Conservation (phyloP, 2,329 filamentous ascomycete species). For the Colletotrichum sp. region DNA sequence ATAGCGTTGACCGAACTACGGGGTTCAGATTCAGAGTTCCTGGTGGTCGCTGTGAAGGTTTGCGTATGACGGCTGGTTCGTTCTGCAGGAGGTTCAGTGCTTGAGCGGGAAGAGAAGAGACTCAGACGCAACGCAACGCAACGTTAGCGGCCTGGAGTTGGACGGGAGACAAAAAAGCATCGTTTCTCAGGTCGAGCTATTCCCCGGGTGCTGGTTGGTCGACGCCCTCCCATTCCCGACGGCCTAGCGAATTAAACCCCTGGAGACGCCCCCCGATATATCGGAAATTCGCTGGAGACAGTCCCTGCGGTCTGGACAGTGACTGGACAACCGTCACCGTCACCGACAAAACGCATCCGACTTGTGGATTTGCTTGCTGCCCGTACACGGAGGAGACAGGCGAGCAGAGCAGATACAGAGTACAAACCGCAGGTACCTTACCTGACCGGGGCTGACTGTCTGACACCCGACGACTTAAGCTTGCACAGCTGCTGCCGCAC, state of each 20-base stretch:
- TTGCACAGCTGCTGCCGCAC: conserved; percentile 9
- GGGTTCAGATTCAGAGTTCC: neutral
- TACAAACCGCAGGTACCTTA: neutral
- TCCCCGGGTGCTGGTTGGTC: conserved; percentile 10
- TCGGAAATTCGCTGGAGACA: conserved; percentile 19
- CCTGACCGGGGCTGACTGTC: conserved; percentile 12
- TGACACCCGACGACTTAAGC: conserved; percentile 18
- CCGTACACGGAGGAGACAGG: neutral
- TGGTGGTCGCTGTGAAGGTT: neutral
- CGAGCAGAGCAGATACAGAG: neutral
- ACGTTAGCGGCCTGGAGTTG: neutral
- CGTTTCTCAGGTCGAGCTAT: neutral
- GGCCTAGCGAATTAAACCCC: conserved; percentile 2
- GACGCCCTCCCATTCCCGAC: neutral
- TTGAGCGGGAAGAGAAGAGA: neutral
- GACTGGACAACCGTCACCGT: conserved; percentile 22
- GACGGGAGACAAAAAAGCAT: neutral
- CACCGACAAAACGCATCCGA: neutral
- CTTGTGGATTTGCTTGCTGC: neutral
- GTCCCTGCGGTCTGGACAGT: neutral
- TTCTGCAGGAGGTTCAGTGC: neutral
- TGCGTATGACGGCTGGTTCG: neutral
- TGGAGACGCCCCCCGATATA: conserved; percentile 17
- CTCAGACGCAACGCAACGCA: neutral
- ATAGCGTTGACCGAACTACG: conserved; percentile 13